Evolutionary conservation across 2,329 filamentous ascomycete species (phyloP).

Genomic region (Colletotrichum tabaci): DNA sequence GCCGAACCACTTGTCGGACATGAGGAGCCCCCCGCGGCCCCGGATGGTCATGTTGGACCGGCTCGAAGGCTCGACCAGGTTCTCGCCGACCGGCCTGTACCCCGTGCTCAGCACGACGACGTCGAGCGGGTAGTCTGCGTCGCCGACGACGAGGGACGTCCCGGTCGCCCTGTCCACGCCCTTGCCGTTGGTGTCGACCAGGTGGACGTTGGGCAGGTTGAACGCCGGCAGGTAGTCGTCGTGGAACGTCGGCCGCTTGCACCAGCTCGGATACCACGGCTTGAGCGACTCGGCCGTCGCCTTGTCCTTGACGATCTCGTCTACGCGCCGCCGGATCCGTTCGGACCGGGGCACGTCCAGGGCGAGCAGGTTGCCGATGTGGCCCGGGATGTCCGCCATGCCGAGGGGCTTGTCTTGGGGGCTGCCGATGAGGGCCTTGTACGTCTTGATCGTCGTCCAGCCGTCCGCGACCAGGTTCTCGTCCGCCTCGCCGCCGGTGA

Average conservation of each 20-base stretch:
- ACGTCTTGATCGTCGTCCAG: constrained; percentile 60
- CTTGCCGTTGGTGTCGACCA: constrained; percentile 72
- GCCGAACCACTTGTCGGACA: constrained; percentile 61
- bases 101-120: constrained; percentile 56
- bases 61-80: constrained; percentile 48
- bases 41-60: constrained; percentile 49
- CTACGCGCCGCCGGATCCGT: constrained; percentile 61
- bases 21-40: constrained; percentile 60
- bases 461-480: constrained; percentile 64
- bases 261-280: constrained; percentile 73
- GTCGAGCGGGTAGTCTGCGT: constrained; percentile 63
- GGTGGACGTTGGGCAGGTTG: constrained; percentile 70
- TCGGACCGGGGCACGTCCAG: constrained; percentile 61
- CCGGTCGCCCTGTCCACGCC: constrained; percentile 63
- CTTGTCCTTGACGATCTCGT: constrained; percentile 67
- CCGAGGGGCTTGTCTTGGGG: constrained; percentile 42
- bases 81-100: constrained; percentile 51
- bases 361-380: constrained; percentile 55
- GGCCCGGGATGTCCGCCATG: constrained; percentile 46
- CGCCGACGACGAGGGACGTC: constrained; percentile 63
- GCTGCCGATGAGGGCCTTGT: constrained; percentile 54
- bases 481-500: constrained; percentile 51
- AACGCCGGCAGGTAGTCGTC: constrained; percentile 72
- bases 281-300: constrained; percentile 67
- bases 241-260: constrained; percentile 75